Percentiles rank a stretch among this genome's conserved stretches.
Evolutionary conservation across 495 filamentous ascomycete species (phyloP).

Genomic region (Polyplosphaeria fusca): DNA sequence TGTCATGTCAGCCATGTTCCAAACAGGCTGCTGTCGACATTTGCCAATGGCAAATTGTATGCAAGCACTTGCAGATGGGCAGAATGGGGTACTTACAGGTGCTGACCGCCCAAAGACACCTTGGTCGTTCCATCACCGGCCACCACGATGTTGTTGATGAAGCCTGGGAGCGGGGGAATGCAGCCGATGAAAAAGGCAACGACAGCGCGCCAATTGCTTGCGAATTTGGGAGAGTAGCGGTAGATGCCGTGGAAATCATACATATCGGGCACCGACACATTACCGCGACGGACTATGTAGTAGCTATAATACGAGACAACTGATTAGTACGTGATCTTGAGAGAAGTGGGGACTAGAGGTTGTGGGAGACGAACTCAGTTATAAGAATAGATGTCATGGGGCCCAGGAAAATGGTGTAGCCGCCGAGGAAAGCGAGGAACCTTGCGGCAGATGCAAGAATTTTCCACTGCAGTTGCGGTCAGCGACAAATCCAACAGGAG

Average conservation of each 20-base stretch:
- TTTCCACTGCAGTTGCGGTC: slow-evolving; percentile 12
- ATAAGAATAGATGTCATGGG: slow-evolving; percentile 24
- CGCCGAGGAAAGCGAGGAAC: slow-evolving; percentile 24
- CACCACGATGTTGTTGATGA: slow-evolving; percentile 20
- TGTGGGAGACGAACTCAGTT: too few species aligned
- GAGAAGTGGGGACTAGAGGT: too few species aligned
- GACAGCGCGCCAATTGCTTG: slow-evolving; percentile 19
- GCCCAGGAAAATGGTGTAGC: slow-evolving; percentile 23
- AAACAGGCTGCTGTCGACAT: background rate
- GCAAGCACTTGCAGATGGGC: background rate
- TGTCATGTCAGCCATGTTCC: background rate
- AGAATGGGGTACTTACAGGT: slow-evolving; percentile 8
- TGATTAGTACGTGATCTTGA: too few species aligned
- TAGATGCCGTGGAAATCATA: slow-evolving; percentile 25
- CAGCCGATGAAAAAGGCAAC: slow-evolving; percentile 21
- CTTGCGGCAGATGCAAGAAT: slow-evolving; percentile 17
- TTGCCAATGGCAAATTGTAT: background rate
- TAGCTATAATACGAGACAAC: slow-evolving; percentile 12
- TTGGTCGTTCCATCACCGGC: slow-evolving; percentile 1
- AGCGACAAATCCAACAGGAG: background rate
- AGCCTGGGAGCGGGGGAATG: slow-evolving; percentile 19
- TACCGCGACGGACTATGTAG: slow-evolving; percentile 15
- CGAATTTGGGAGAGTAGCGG: slow-evolving; percentile 17
- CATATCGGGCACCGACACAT: slow-evolving; percentile 23
- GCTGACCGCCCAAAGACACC: slow-evolving; percentile 13